Evolutionary conservation across 768 basidiomycete species (phyloP).

Genomic region (Kwoniella europaea): DNA sequence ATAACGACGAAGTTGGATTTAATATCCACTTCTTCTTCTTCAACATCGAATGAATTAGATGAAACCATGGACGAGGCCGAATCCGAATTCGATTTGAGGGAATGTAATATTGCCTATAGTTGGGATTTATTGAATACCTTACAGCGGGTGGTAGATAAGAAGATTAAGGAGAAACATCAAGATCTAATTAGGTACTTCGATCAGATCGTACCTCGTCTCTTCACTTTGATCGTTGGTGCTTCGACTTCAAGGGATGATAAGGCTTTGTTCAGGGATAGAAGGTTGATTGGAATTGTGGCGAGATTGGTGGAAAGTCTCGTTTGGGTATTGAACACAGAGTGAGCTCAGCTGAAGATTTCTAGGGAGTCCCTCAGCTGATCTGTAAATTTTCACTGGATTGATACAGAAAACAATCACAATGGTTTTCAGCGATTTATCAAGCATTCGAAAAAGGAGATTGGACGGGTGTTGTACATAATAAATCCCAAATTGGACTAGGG

Average conservation of each 20-base stretch:
- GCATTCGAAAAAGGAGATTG: conserved; percentile 68
- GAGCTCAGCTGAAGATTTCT: too few species aligned
- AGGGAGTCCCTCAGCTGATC: too few species aligned
- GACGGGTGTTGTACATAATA: conserved; percentile 65
- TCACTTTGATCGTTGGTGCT: conserved; percentile 66
- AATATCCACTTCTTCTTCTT: conserved; percentile 46
- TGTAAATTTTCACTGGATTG: too few species aligned
- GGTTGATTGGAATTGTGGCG: conserved; percentile 69
- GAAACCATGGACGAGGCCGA: conserved; percentile 13
- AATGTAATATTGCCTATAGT: conserved; percentile 78
- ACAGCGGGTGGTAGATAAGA: conserved; percentile 66
- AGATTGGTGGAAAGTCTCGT: conserved; percentile 72
- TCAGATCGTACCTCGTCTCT: conserved; percentile 72
- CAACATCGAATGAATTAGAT: conserved; percentile 34
- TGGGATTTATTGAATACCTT: conserved; percentile 80
- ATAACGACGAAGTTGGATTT: conserved; percentile 74
- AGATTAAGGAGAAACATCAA: conserved; percentile 64
- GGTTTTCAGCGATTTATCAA: conserved; percentile 64
- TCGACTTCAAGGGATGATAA: conserved; percentile 42
- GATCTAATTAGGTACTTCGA: conserved; percentile 85
- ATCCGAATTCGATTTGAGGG: conserved; percentile 23
- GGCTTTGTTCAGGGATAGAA: conserved; percentile 58
- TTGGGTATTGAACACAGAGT: conserved; percentile 71
- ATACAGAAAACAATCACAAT: conserved; percentile 68
- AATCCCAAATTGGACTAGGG: conserved; percentile 61